A percentile compares a stretch with the other conserved stretches of the same genome.
These are phyloP conservation scores for Ophiostoma angusticollis DNA, from an alignment of 2,329 filamentous ascomycete genomes.

Conservation along the genomic window DNA sequence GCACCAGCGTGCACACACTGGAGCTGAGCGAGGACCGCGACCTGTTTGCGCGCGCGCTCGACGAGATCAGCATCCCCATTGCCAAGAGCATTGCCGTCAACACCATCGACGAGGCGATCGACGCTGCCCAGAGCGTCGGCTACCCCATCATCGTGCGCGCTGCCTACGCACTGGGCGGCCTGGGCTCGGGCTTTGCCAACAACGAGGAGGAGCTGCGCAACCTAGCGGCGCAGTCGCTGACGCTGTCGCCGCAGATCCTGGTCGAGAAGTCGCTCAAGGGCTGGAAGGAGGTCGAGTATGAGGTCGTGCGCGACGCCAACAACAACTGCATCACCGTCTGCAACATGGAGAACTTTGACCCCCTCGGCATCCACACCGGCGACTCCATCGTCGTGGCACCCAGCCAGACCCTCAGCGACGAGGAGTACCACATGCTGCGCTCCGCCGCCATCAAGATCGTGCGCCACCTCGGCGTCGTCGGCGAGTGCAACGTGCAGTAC, in stretches of 20 bases:
- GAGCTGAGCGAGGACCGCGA: conserved; percentile 94
- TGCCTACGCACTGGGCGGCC: conserved; percentile 88
- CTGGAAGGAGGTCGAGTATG: conserved; percentile 99
- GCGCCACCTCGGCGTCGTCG: conserved; percentile 89
- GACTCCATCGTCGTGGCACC: conserved; percentile 98
- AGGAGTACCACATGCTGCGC: conserved; percentile 99
- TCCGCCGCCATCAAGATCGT: conserved; percentile 97
- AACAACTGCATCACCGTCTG: conserved; percentile 99
- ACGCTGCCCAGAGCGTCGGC: conserved; percentile 73
- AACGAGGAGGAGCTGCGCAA: conserved; percentile 89
- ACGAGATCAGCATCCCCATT: conserved; percentile 95
- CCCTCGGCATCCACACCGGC: conserved; percentile 92
- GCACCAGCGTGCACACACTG: conserved; percentile 86
- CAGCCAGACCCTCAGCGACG: conserved; percentile 90
- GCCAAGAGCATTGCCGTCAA: conserved; percentile 88
- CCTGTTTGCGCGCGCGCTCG: conserved; percentile 85
- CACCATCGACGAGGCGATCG: conserved; percentile 82
- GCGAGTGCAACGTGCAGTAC: conserved; percentile 98
- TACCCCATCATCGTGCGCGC: conserved; percentile 98
- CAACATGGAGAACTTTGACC: conserved; percentile 99
- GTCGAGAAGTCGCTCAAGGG: conserved; percentile 98
- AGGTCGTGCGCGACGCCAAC: conserved; percentile 89
- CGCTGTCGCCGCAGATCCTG: conserved; percentile 87
- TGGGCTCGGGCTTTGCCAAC: conserved; percentile 91
- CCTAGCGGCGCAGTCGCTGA: conserved; percentile 82